These are phyloP conservation scores for Yarrowia sp. DNA, from an alignment of 805 yeast species.

Conservation along the genomic window DNA sequence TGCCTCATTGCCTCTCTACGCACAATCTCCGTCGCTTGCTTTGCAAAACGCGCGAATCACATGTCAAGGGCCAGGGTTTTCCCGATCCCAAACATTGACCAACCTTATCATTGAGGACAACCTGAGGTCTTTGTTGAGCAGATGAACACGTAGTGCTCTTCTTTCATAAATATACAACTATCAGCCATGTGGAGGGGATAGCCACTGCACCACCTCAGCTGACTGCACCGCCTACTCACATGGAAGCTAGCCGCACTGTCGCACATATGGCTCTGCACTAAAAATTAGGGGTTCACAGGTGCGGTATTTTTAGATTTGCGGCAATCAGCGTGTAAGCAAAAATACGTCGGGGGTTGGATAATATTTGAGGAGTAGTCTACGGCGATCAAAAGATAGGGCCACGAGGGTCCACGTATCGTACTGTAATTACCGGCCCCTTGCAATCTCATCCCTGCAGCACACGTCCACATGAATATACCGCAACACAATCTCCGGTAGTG, in stretches of 20 bases:
- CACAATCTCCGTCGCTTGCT: slow-evolving; percentile 24
- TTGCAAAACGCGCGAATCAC: slow-evolving; percentile 8
- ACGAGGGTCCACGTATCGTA: background rate
- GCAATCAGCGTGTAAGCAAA: background rate
- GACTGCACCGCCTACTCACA: background rate
- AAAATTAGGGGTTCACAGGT: slow-evolving; percentile 1
- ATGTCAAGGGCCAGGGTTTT: slow-evolving; percentile 4
- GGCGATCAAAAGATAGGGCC: too few species aligned
- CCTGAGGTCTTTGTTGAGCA: too few species aligned
- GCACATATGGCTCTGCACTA: background rate
- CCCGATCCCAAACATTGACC: background rate
- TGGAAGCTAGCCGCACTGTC: slow-evolving; percentile 1
- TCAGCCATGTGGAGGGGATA: too few species aligned
- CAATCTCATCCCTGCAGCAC: too few species aligned
- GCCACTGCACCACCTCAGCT: too few species aligned
- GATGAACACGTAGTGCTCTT: too few species aligned
- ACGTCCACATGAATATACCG: slow-evolving; percentile 1
- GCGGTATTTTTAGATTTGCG: slow-evolving; percentile 22
- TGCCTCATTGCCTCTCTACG: too few species aligned
- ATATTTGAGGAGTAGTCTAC: too few species aligned
- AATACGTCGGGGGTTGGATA: slow-evolving; percentile 9
- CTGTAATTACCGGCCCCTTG: background rate
- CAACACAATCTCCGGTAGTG: background rate
- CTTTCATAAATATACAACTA: too few species aligned
- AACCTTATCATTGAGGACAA: background rate